Base-by-base conservation (phyloP, 2,329 filamentous ascomycete genomes). In the Pezicula radicicola region DNA sequence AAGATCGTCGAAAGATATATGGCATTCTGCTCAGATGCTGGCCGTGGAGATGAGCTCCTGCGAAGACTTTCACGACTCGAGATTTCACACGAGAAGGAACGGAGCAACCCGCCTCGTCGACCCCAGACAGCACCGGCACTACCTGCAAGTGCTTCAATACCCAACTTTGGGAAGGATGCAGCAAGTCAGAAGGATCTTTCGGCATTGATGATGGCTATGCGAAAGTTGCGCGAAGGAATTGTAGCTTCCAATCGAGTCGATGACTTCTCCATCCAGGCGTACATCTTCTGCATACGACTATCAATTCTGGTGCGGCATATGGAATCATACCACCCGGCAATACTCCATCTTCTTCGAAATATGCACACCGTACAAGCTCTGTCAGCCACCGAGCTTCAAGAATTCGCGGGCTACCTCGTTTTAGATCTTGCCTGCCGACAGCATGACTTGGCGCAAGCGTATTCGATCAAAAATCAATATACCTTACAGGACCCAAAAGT, bases 151-250 rank as follows among this genome's bases (percentile, higher is more conserved):
- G 39, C 54, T 15, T 48, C 45, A 41, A 54, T 51, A 27, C 30
- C 50, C 36, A 53, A 53, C 35, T 49, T 59, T 35, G 47, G 13
- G 13, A 36, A 25, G 10, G 58, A 61, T 40, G 25, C 55, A 25
- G 46, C 50, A 36, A 53, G 54, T 21, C 61, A 60, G 49, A 80
- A 83, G 59, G 84, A 88, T 58, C 79, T 97, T 28, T 80, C 86
- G 2, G 83, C 81, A 18, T 84, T 97, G 48, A 78, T 97, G 49
- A 81, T 89, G 63, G 89, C 93, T 3, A 85, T 97, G 66, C 86
- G 94, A 56, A 97, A 97, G 69, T 81, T 99, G 30, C 85, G 94
- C 51, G 94, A 99, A 74, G 92, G 87, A 21, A 86, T 97, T 45
- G 83, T 96, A 3, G 89, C 89, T 12, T 85, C 88, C 8, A 83